Conservation (phyloP, 75 land plant genomes). For the Ceratopteris richardii region DNA sequence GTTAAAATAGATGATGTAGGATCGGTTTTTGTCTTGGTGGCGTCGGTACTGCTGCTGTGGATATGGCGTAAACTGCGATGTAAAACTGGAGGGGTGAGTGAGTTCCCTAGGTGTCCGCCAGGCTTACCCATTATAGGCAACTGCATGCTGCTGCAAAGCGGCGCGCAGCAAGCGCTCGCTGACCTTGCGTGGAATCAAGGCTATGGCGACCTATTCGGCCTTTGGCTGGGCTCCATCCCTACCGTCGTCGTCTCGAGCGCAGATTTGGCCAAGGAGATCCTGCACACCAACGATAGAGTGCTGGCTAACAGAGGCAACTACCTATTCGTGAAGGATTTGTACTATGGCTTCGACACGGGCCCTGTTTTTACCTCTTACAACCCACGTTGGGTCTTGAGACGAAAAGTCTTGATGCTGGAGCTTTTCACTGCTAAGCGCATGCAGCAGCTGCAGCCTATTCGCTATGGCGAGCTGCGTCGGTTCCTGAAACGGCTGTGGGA, state of each 20-base stretch:
- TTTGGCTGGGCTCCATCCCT: slow-evolving; percentile 9
- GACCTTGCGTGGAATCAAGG: background rate
- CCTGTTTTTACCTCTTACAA: background rate
- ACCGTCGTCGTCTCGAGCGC: slow-evolving; percentile 23
- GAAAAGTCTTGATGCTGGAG: background rate
- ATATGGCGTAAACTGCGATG: too few relatives aligned
- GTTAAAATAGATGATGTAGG: too few relatives aligned
- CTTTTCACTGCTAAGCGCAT: background rate
- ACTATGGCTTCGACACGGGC: background rate
- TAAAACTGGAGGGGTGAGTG: too few relatives aligned
- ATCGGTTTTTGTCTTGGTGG: too few relatives aligned
- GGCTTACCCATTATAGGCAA: too few relatives aligned
- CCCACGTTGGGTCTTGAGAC: background rate
- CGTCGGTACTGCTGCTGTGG: too few relatives aligned
- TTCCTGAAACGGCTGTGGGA: background rate
- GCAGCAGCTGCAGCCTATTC: background rate
- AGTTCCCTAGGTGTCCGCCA: too few relatives aligned
- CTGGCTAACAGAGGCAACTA: slow-evolving; percentile 10
- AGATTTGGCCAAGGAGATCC: slow-evolving; percentile 19
- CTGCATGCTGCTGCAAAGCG: too few relatives aligned
- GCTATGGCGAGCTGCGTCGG: background rate
- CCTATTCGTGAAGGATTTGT: background rate
- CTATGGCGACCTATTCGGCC: slow-evolving; percentile 19
- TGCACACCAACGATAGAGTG: slow-evolving; percentile 17
- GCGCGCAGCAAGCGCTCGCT: too few relatives aligned